These are phyloP conservation scores for Diaporthe sp. DNA, from an alignment of 2,329 filamentous ascomycete species.

Conservation along the genomic window DNA sequence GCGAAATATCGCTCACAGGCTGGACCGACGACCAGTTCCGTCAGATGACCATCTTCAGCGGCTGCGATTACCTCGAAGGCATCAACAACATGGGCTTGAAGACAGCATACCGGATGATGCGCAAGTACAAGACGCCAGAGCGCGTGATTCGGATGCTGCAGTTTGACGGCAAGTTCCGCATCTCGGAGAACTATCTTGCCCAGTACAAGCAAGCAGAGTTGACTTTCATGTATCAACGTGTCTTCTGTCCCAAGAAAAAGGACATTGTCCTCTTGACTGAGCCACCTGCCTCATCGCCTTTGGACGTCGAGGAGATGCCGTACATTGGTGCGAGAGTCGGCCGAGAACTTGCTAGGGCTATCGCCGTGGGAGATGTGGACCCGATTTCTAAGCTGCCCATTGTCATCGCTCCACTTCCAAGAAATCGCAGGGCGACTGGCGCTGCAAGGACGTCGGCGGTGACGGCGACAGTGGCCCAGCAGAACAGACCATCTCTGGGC, in stretches of 20 bases:
- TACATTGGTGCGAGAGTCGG: constrained; percentile 85
- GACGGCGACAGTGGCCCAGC: constrained; percentile 43
- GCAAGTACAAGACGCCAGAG: constrained; percentile 91
- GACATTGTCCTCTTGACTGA: constrained; percentile 82
- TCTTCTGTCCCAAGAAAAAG: constrained; percentile 84
- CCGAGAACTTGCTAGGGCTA: constrained; percentile 76
- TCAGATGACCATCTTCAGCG: constrained; percentile 95
- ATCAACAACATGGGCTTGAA: constrained; percentile 91
- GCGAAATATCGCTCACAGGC: constrained; percentile 88
- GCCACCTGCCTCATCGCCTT: constrained; percentile 65
- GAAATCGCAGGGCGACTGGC: constrained; percentile 55
- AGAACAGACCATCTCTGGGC: constrained; percentile 48
- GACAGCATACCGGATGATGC: constrained; percentile 90
- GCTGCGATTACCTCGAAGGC: constrained; percentile 93
- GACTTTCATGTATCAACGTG: constrained; percentile 94
- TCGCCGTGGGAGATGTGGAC: constrained; percentile 87
- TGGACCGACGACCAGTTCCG: constrained; percentile 95
- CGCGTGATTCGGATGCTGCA: constrained; percentile 85
- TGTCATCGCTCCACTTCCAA: constrained; percentile 56
- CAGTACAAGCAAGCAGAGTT: constrained; percentile 88
- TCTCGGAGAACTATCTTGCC: constrained; percentile 86
- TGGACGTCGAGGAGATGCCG: constrained; percentile 79
- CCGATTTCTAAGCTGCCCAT: constrained; percentile 87
- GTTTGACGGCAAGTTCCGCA: constrained; percentile 87
- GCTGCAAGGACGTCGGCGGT: constrained; percentile 47